Percentiles rank a stretch among this genome's conserved stretches.
Conservation (phyloP, 257 asterid genomes). For the Oldenlandia corymbosa region DNA sequence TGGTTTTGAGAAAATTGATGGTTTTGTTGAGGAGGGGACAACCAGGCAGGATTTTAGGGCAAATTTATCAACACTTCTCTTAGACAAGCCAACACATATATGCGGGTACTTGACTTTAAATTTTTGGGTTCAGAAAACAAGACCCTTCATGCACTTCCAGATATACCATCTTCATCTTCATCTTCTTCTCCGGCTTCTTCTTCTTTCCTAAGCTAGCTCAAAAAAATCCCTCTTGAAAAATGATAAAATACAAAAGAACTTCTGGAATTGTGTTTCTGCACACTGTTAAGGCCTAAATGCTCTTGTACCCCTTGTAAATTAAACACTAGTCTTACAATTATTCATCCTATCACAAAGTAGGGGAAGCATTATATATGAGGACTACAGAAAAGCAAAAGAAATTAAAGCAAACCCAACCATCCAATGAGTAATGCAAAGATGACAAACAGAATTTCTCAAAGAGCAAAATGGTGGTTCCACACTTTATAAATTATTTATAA, state of each 20-base stretch:
- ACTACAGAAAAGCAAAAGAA: conserved; percentile 20
- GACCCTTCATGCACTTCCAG: conserved; percentile 23
- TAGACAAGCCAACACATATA: conserved; percentile 45
- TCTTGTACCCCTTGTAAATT: too few relatives aligned
- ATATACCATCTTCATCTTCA: background rate
- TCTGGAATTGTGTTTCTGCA: too few relatives aligned
- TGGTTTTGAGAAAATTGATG: conserved; percentile 76
- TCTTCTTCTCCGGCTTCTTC: background rate
- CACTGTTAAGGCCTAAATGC: too few relatives aligned
- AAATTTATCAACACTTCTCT: conserved; percentile 17
- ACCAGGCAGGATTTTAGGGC: conserved; percentile 68
- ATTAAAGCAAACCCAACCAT: conserved; percentile 38
- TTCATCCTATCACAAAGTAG: conserved; percentile 25
- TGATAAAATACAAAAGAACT: background rate
- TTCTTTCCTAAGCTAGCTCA: too few relatives aligned
- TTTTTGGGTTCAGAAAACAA: conserved; percentile 35
- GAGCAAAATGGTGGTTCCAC: conserved; percentile 28
- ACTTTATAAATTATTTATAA: too few relatives aligned
- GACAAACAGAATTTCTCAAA: conserved; percentile 38
- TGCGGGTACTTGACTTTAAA: too few relatives aligned
- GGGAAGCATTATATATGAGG: conserved; percentile 42
- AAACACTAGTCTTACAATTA: conserved; percentile 5
- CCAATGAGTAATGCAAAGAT: conserved; percentile 29
- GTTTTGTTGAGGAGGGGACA: conserved; percentile 91
- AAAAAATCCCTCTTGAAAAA: conserved; percentile 18